phyloP scores from a whole-genome alignment of 2,329 filamentous ascomycete genomes.

The Biscogniauxia sp. region DNA sequence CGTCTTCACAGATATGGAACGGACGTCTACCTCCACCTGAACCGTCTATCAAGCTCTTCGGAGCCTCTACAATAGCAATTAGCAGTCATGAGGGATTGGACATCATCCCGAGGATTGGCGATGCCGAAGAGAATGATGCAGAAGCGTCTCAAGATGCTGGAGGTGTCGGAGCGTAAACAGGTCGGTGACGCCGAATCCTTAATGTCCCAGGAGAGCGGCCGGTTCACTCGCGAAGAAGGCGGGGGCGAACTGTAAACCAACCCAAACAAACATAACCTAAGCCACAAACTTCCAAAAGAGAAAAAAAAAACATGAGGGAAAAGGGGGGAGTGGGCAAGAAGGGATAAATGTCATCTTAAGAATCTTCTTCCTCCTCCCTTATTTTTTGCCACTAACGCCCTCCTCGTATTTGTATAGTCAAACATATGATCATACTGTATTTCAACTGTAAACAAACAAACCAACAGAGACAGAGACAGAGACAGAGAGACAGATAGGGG shows the following conservation, averaged over 20 bases:
- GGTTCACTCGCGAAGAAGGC: conserved; percentile 15
- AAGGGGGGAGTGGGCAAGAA: neutral
- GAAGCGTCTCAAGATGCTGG: conserved; percentile 67
- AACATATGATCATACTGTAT: neutral
- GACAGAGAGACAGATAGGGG: no score
- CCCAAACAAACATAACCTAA: no score
- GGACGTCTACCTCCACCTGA: conserved; percentile 96
- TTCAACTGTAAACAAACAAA: neutral
- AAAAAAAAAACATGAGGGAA: neutral
- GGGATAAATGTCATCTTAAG: neutral
- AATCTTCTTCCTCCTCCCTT: neutral
- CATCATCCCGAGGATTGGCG: conserved; percentile 64
- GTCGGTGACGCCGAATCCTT: conserved; percentile 72
- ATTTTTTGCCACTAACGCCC: no score
- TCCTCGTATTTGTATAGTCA: neutral
- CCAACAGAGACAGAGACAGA: no score
- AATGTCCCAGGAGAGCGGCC: conserved; percentile 27
- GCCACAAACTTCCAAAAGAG: no score
- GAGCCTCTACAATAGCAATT: conserved; percentile 94
- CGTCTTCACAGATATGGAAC: conserved; percentile 74
- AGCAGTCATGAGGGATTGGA: conserved; percentile 81
- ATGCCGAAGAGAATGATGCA: conserved; percentile 57
- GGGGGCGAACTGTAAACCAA: conserved; percentile 20
- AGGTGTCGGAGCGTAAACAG: conserved; percentile 84
- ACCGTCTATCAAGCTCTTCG: conserved; percentile 89